A percentile compares a stretch with the other conserved stretches of the same genome.
phyloP scores from a whole-genome alignment of 177 flowering plant genomes.

The Tripterygium wilfordii region DNA sequence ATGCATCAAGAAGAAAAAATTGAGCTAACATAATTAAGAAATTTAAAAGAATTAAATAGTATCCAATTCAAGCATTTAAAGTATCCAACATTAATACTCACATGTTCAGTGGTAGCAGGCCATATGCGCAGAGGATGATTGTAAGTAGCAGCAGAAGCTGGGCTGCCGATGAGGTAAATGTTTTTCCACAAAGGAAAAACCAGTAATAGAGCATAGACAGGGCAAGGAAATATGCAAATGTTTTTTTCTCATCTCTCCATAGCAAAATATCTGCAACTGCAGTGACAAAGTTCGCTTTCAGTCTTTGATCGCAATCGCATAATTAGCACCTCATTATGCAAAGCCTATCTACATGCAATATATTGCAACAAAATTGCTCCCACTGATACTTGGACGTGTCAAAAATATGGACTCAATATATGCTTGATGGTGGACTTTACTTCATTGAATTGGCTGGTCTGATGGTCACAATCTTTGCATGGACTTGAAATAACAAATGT shows the following conservation, averaged over 20 bases:
- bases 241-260: conserved; percentile 86
- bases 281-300: conserved; percentile 26
- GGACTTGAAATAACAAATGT: too few species aligned
- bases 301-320: conserved; percentile 1
- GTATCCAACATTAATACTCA: conserved; percentile 34
- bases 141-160: conserved; percentile 46
- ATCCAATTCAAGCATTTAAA: neutral
- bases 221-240: conserved; percentile 54
- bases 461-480: too few species aligned
- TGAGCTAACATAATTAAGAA: neutral
- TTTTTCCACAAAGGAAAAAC: conserved; percentile 71
- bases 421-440: too few species aligned
- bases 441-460: too few species aligned
- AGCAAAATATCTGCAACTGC: conserved; percentile 88
- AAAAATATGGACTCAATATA: too few species aligned
- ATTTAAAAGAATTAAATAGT: neutral
- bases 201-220: conserved; percentile 53
- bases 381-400: too few species aligned
- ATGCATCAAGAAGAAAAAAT: too few species aligned
- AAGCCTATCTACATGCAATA: too few species aligned
- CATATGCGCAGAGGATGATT: conserved; percentile 35
- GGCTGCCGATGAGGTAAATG: conserved; percentile 67
- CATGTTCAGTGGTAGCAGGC: conserved; percentile 50
- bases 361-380: too few species aligned
- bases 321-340: neutral